Conservation (phyloP, 345 rosid species). For the Hypericum androsaemum region DNA sequence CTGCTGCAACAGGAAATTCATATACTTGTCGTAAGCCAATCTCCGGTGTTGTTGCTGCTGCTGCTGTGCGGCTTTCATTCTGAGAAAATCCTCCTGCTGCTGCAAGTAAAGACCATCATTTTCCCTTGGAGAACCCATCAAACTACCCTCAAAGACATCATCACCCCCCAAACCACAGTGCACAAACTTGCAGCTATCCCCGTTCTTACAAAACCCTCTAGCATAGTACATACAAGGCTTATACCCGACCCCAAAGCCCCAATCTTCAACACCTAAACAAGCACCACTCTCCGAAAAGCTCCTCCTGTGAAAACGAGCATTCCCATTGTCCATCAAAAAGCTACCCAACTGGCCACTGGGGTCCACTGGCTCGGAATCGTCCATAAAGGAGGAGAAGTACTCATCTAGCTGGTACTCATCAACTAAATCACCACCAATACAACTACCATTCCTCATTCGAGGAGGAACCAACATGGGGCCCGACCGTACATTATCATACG, state of each 20-base stretch:
- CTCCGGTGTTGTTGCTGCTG: conserved; percentile 38
- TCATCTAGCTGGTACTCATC: conserved; percentile 55
- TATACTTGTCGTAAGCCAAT: conserved; percentile 54
- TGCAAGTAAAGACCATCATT: conserved; percentile 43
- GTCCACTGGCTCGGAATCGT: conserved; percentile 48
- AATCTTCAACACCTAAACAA: conserved; percentile 50
- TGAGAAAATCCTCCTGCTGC: conserved; percentile 50
- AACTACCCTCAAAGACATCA: conserved; percentile 21
- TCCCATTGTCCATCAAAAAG: conserved; percentile 28
- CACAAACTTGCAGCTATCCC: conserved; percentile 45
- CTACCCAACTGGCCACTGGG: conserved; percentile 30
- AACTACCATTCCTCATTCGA: conserved; percentile 14
- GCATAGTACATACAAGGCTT: conserved; percentile 63
- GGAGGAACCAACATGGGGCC: conserved; percentile 41
- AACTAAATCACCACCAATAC: conserved; percentile 33
- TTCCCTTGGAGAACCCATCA: conserved; percentile 53
- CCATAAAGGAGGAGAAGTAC: conserved; percentile 69
- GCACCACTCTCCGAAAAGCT: conserved; percentile 79
- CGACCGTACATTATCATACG: conserved; percentile 37
- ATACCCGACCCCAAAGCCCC: conserved; percentile 29
- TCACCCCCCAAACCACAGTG: conserved; percentile 47
- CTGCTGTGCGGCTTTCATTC: conserved; percentile 37
- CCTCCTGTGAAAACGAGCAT: conserved; percentile 58
- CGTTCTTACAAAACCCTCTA: conserved; percentile 75
- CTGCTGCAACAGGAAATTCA: conserved; percentile 49